Evolutionary conservation across 768 basidiomycete genomes (phyloP).

Genomic region (Lactifluus hygrophoroides): DNA sequence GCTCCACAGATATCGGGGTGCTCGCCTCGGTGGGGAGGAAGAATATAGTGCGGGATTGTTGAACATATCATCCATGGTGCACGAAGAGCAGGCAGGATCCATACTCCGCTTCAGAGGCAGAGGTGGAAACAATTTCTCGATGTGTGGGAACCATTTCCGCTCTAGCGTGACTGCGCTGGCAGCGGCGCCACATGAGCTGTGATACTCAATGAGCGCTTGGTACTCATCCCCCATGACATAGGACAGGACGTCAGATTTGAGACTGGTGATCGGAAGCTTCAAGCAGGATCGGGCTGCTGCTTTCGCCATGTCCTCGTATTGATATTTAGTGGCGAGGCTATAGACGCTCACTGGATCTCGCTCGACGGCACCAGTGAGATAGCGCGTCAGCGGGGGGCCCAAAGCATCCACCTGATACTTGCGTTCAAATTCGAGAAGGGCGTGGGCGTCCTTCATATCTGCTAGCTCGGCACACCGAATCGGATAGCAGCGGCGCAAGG

Average conservation of each 20-base stretch:
- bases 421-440: conserved; percentile 7
- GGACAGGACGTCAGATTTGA: neutral
- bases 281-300: neutral
- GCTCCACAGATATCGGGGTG: conserved; percentile 2
- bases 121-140: neutral
- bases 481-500: conserved; percentile 14
- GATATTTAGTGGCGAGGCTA: neutral
- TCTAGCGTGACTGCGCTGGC: conserved; percentile 1
- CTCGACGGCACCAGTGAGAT: neutral
- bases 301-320: neutral
- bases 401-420: conserved; percentile 13
- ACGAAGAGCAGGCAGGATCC: neutral
- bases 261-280: neutral
- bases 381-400: neutral
- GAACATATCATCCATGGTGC: neutral
- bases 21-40: neutral
- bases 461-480: neutral
- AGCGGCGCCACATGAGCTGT: neutral
- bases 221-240: conserved; percentile 5
- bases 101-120: too few relatives aligned
- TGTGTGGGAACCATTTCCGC: neutral
- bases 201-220: conserved; percentile 1
- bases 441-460: neutral
- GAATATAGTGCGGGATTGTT: too few relatives aligned
- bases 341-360: conserved; percentile 12